phyloP scores from a whole-genome alignment of 164 flowering plant genomes.

The Litsea cubeba region DNA sequence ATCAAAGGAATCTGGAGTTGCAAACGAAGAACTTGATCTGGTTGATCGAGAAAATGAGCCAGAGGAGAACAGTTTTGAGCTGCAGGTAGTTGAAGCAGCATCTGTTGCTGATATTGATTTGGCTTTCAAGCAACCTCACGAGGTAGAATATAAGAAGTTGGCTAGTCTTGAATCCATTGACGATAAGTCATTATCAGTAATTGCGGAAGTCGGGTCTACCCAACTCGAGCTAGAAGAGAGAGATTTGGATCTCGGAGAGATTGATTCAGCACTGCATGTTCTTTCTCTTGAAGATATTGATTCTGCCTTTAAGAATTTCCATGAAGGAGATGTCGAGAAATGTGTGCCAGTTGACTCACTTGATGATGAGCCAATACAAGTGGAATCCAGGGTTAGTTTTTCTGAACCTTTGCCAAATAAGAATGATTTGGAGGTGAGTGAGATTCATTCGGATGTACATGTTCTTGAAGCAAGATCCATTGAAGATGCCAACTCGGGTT shows the following conservation, averaged over 20 bases:
- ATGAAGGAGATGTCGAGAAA: conserved; percentile 1
- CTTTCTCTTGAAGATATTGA: conserved; percentile 17
- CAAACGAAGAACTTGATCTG: background rate
- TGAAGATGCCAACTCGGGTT: background rate
- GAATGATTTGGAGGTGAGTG: background rate
- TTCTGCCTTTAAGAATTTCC: conserved; percentile 10
- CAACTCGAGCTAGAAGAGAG: background rate
- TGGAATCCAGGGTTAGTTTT: background rate
- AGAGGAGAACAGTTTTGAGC: background rate
- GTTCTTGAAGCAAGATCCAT: background rate
- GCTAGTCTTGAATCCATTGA: background rate
- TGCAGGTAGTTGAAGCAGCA: conserved; percentile 19
- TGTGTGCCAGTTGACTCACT: background rate
- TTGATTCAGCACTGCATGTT: conserved; percentile 6
- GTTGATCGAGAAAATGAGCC: conserved; percentile 1
- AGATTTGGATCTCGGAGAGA: background rate
- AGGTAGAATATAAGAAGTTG: background rate
- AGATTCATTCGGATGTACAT: background rate
- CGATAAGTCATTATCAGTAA: background rate
- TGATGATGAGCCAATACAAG: background rate
- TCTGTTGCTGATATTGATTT: conserved; percentile 9
- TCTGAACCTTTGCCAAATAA: background rate
- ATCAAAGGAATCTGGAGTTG: background rate
- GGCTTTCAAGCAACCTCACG: background rate
- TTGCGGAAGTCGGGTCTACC: background rate